Evolutionary conservation across 139 green algal genomes (phyloP).

Genomic region (Eudorina sp.): DNA sequence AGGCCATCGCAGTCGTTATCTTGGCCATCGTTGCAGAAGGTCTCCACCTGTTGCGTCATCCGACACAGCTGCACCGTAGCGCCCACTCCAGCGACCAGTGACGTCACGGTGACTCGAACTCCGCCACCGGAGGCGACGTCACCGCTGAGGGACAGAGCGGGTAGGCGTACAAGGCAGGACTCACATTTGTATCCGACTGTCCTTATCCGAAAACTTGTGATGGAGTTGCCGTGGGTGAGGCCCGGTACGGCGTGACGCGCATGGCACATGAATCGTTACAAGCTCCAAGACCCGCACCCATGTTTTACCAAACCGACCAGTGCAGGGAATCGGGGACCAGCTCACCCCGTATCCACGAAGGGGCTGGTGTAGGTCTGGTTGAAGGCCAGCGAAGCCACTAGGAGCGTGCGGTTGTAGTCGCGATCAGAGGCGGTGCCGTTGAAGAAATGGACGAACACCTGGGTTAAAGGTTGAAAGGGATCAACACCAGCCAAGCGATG

Average conservation of each 20-base stretch:
- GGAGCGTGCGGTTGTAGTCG: constrained; percentile 34
- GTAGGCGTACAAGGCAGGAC: no score
- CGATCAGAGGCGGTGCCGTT: constrained; percentile 35
- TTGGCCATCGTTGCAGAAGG: not conserved
- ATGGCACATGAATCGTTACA: no score
- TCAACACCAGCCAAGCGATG: no score
- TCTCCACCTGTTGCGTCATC: not conserved
- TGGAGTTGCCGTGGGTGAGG: no score
- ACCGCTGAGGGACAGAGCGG: not conserved
- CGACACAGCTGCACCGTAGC: constrained; percentile 14
- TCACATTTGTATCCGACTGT: no score
- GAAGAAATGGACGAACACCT: constrained; percentile 35
- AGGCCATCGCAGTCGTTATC: constrained; percentile 36
- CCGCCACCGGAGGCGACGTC: not conserved
- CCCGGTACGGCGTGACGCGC: no score
- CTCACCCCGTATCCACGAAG: not conserved
- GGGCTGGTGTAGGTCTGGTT: not conserved
- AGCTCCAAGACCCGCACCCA: no score
- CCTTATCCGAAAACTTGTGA: no score
- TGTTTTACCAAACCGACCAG: no score
- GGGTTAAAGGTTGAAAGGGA: not conserved
- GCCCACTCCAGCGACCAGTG: not conserved
- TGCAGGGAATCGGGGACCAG: no score
- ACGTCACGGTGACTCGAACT: not conserved
- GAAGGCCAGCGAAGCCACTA: not conserved